Conservation (phyloP, 768 basidiomycete species). For the Strobilomyces dryophilus region DNA sequence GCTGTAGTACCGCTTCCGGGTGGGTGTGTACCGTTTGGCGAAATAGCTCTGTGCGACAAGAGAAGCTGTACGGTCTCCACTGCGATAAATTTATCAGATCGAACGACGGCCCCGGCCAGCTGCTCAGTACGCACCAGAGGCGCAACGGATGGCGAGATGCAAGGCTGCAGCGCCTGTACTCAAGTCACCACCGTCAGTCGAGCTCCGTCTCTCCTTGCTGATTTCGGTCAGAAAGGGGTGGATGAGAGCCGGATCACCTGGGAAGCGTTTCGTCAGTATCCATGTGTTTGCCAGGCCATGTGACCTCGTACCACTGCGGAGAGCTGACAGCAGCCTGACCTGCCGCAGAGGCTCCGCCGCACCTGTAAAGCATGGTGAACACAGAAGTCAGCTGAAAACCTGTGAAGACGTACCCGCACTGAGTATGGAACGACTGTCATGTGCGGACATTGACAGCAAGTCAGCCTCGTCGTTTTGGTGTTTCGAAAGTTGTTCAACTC, state of each 20-base stretch:
- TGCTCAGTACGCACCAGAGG: slow-evolving; percentile 49
- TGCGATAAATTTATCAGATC: slow-evolving; percentile 23
- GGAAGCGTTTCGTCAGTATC: background rate
- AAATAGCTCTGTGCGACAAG: slow-evolving; percentile 69
- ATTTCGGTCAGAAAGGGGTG: slow-evolving; percentile 80
- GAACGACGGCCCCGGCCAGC: background rate
- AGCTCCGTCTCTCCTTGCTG: slow-evolving; percentile 55
- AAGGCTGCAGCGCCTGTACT: slow-evolving; percentile 73
- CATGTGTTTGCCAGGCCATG: background rate
- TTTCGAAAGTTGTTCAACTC: background rate
- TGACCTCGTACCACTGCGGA: slow-evolving; percentile 50
- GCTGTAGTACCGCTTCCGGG: slow-evolving; percentile 69
- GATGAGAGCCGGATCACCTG: slow-evolving; percentile 76
- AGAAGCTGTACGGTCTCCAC: slow-evolving; percentile 66
- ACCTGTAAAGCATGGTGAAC: slow-evolving; percentile 17
- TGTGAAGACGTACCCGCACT: slow-evolving; percentile 14
- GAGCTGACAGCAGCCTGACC: slow-evolving; percentile 59
- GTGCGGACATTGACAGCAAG: slow-evolving; percentile 18
- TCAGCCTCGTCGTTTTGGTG: background rate
- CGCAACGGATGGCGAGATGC: slow-evolving; percentile 81
- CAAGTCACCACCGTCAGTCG: slow-evolving; percentile 41
- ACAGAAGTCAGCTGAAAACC: background rate
- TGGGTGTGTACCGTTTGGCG: slow-evolving; percentile 74
- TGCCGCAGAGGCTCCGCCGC: slow-evolving; percentile 50
- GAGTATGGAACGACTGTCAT: slow-evolving; percentile 13